phyloP scores from a whole-genome alignment of 768 basidiomycete species.

The Austroboletus eburneus region DNA sequence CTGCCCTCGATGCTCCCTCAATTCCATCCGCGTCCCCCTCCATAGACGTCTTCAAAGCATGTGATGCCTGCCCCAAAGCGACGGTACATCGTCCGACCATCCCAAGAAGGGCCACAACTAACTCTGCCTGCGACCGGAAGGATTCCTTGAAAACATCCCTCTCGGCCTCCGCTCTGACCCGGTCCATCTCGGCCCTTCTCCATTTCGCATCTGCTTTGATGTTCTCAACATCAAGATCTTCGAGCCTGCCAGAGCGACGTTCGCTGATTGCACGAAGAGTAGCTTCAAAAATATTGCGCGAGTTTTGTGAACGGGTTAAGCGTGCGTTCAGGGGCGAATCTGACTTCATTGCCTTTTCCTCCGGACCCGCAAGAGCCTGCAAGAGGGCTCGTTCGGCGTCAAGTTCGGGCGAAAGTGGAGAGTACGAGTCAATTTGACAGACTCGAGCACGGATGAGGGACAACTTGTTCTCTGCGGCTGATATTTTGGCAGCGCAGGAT shows the following conservation, averaged over 20 bases:
- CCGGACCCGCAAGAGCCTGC: slow-evolving; percentile 59
- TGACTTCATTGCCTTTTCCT: slow-evolving; percentile 61
- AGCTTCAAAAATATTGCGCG: slow-evolving; percentile 78
- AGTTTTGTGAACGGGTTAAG: slow-evolving; percentile 67
- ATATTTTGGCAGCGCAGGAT: slow-evolving; percentile 63
- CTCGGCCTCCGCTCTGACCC: slow-evolving; percentile 59
- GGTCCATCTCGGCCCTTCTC: slow-evolving; percentile 69
- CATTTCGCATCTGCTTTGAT: slow-evolving; percentile 66
- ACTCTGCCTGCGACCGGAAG: slow-evolving; percentile 58
- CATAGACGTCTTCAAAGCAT: slow-evolving; percentile 38
- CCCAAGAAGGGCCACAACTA: slow-evolving; percentile 69
- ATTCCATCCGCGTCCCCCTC: slow-evolving; percentile 35
- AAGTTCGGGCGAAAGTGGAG: slow-evolving; percentile 47
- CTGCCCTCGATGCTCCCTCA: slow-evolving; percentile 41
- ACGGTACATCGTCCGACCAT: slow-evolving; percentile 78
- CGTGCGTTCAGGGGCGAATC: slow-evolving; percentile 56
- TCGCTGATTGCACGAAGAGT: slow-evolving; percentile 81
- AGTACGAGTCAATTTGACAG: slow-evolving; percentile 47
- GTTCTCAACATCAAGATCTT: slow-evolving; percentile 64
- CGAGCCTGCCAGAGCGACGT: slow-evolving; percentile 72
- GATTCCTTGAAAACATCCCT: slow-evolving; percentile 59
- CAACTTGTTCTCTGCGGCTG: slow-evolving; percentile 68
- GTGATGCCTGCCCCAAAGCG: slow-evolving; percentile 56
- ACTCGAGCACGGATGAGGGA: slow-evolving; percentile 59
- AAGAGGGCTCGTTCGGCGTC: slow-evolving; percentile 71